Base-by-base conservation (phyloP, 495 filamentous ascomycete genomes). In the Chaetomidium leptoderma region DNA sequence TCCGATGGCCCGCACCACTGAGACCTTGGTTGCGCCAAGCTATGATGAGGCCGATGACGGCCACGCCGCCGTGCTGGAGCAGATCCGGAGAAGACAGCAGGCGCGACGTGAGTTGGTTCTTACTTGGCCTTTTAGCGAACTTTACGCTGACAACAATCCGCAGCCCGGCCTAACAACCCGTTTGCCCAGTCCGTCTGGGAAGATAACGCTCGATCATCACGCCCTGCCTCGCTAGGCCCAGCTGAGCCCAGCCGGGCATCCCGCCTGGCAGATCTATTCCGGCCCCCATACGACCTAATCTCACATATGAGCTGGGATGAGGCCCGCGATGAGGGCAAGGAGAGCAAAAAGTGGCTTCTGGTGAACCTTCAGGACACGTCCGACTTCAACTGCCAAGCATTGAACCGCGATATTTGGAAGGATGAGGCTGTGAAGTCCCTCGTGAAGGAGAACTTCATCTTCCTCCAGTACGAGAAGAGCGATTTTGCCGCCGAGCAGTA, bases 341-440 rank as follows among this genome's bases (percentile, higher is more conserved):
- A 92, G 24, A 77, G 79, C 27, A 83, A 91, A 71, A 97, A 95
- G 69, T 98, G 93, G 93, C 80, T 98, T 14, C 67, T 98, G 49
- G 89, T 97, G 61, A 96, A 98, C 66, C 84, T 98, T 6, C 93
- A 98, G 73, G 92, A 98, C 69, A 79, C 86, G 33, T 86, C 89
- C 4, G 81, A 95, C 40, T 98, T 97, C 65, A 85, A 92, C 69
- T 97, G 93, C 66, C 95, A 97, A 67, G 75, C 87, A 3, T 77
- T 98, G 14, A 98, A 98, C 67, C 82, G 93, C 23, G 93, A 98
- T 66, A 81, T 97, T 45, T 98, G 93, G 93, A 97, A 97, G 70
- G 84, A 92, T 59, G 63, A 79, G 50, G 78, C 83, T 9, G 84
- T 98, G 52, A 81, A 80, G 64, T 84, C 88, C 14, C 87, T 95